These are phyloP conservation scores for Colletotrichum chlorophyti DNA, from an alignment of 2,329 filamentous ascomycete species.

Conservation along the genomic window DNA sequence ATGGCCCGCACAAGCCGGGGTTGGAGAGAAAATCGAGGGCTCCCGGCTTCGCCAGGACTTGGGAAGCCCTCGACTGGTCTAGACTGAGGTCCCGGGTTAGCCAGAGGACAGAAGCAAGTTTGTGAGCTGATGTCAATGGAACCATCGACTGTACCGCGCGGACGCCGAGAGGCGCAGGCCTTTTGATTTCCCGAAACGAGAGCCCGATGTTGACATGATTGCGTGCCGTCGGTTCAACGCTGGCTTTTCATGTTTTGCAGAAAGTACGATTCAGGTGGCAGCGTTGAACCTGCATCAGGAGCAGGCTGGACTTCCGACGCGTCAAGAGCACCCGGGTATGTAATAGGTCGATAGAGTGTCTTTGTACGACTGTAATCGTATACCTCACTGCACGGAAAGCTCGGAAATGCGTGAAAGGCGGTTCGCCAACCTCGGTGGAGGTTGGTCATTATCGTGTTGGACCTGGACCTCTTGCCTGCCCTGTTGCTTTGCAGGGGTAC, in stretches of 20 bases:
- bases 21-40: not conserved
- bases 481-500: not conserved
- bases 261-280: too few species aligned
- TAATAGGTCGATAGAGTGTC: not conserved
- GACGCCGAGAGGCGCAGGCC: too few species aligned
- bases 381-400: not conserved
- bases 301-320: too few species aligned
- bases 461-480: not conserved
- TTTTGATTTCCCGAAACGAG: too few species aligned
- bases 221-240: too few species aligned
- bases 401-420: conserved; percentile 9
- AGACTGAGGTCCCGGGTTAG: not conserved
- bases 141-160: too few species aligned
- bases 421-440: not conserved
- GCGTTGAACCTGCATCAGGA: not conserved
- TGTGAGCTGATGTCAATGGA: too few species aligned
- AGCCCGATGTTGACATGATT: too few species aligned
- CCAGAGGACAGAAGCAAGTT: too few species aligned
- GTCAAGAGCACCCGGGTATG: not conserved
- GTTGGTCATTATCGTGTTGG: conserved; percentile 10
- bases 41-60: not conserved
- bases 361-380: conserved; percentile 1
- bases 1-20: not conserved
- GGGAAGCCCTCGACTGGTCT: not conserved
- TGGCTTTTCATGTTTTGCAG: too few species aligned